Conservation (phyloP, 306 rosid species). For the Cyamopsis tetragonoloba region DNA sequence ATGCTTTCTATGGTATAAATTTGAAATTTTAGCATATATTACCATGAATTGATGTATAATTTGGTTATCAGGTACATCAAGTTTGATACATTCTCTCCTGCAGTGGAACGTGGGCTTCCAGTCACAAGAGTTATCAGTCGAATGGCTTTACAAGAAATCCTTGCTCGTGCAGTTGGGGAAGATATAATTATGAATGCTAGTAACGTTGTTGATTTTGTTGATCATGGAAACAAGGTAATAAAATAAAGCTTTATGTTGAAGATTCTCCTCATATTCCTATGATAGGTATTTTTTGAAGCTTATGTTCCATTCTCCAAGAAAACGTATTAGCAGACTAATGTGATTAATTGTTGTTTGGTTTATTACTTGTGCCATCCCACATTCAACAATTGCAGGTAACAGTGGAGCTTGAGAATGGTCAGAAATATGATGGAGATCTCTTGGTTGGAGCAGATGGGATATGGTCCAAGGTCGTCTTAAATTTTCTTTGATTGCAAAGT, state of each 20-base stretch:
- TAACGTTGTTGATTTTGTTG: slow-evolving; percentile 73
- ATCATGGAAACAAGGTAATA: slow-evolving; percentile 72
- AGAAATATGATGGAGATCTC: slow-evolving; percentile 80
- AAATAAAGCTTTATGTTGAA: slow-evolving; percentile 20
- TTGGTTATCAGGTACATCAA: slow-evolving; percentile 83
- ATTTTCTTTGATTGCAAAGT: background rate
- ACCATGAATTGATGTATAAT: slow-evolving; percentile 35
- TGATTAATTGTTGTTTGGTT: background rate
- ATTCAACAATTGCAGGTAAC: slow-evolving; percentile 53
- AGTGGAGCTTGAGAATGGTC: slow-evolving; percentile 74
- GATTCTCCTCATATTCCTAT: background rate
- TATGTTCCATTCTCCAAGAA: slow-evolving; percentile 19
- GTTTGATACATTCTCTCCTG: slow-evolving; percentile 99
- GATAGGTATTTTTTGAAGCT: slow-evolving; percentile 6
- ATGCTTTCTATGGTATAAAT: background rate
- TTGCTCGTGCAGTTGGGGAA: slow-evolving; percentile 81
- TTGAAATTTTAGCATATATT: slow-evolving; percentile 14
- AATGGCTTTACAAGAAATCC: slow-evolving; percentile 84
- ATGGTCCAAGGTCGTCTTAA: slow-evolving; percentile 76
- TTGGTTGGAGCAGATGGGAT: slow-evolving; percentile 98
- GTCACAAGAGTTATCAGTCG: slow-evolving; percentile 95
- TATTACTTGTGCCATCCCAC: slow-evolving; percentile 19
- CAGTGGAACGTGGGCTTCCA: slow-evolving; percentile 92
- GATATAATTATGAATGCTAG: slow-evolving; percentile 64
- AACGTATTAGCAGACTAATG: background rate